These are phyloP conservation scores for Monosporascus ibericus DNA, from an alignment of 2,329 filamentous ascomycete species.

Conservation along the genomic window DNA sequence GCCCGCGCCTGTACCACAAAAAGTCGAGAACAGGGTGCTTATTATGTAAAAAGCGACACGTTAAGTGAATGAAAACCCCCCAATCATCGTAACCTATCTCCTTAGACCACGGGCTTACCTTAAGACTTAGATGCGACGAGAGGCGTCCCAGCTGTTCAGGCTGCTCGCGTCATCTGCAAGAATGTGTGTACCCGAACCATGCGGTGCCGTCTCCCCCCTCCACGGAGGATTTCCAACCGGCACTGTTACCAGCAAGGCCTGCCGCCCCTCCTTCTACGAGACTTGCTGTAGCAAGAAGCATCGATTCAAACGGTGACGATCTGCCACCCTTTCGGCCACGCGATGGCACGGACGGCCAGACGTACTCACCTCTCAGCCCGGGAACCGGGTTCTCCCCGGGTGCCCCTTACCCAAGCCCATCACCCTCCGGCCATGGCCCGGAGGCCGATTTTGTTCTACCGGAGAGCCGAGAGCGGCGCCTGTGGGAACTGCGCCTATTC, in stretches of 20 bases:
- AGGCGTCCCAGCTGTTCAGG: conserved; percentile 21
- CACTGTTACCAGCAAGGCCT: background rate
- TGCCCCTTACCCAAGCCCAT: conserved; percentile 11
- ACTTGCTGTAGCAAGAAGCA: background rate
- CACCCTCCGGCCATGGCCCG: conserved; percentile 7
- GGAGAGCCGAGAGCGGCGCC: conserved; percentile 28
- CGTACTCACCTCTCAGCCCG: background rate
- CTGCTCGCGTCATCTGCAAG: conserved; percentile 24
- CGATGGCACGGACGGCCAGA: background rate
- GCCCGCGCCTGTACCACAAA: conserved; percentile 28
- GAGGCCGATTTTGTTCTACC: conserved; percentile 25
- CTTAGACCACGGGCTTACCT: conserved; percentile 2
- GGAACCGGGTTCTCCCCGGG: background rate
- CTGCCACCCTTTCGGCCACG: background rate
- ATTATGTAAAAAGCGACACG: conserved; percentile 24
- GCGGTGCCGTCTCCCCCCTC: conserved; percentile 2
- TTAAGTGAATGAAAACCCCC: conserved; percentile 12
- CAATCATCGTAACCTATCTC: background rate
- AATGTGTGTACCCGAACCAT: conserved; percentile 22
- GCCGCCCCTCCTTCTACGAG: background rate
- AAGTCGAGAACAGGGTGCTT: conserved; percentile 25
- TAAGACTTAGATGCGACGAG: conserved; percentile 23
- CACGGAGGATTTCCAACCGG: background rate
- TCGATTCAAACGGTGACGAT: background rate
- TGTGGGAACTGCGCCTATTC: conserved; percentile 31